Evolutionary conservation across 768 basidiomycete genomes (phyloP).

Genomic region (Lactifluus piperatus): DNA sequence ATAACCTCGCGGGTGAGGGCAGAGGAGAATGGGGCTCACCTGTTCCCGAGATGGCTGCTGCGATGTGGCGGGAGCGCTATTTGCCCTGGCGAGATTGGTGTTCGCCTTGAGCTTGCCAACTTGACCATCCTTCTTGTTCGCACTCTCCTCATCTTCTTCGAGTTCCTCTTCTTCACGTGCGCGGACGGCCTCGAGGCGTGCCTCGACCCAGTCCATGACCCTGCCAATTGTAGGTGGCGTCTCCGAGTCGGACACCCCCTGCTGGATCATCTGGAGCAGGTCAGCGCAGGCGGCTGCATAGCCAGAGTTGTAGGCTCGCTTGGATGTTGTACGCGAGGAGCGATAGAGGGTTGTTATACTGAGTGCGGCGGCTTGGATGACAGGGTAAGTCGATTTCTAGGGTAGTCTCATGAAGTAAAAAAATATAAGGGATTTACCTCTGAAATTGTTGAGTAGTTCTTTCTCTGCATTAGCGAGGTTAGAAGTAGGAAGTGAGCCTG

Average conservation of each 20-base stretch:
- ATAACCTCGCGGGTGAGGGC: not conserved
- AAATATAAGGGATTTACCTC: slow-evolving; percentile 38
- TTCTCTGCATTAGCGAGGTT: slow-evolving; percentile 73
- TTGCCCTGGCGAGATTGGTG: slow-evolving; percentile 20
- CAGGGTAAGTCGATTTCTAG: slow-evolving; percentile 20
- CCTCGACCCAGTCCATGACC: slow-evolving; percentile 83
- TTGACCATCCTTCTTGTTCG: slow-evolving; percentile 27
- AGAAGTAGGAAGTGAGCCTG: slow-evolving; percentile 59
- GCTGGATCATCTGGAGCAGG: slow-evolving; percentile 73
- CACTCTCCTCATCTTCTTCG: slow-evolving; percentile 69
- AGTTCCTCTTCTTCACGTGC: slow-evolving; percentile 74
- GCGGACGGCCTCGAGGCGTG: slow-evolving; percentile 66
- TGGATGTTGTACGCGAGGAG: slow-evolving; percentile 67
- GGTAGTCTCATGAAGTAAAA: not conserved
- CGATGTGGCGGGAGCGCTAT: slow-evolving; percentile 19
- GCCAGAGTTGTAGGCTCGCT: slow-evolving; percentile 72
- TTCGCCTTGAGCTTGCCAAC: slow-evolving; percentile 22
- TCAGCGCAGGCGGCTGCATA: slow-evolving; percentile 77
- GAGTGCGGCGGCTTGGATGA: slow-evolving; percentile 54
- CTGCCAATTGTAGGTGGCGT: slow-evolving; percentile 52
- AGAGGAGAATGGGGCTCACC: slow-evolving; percentile 20
- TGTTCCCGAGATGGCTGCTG: slow-evolving; percentile 12
- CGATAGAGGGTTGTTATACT: slow-evolving; percentile 82
- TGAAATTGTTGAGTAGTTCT: slow-evolving; percentile 73
- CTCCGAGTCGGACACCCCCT: slow-evolving; percentile 57